A percentile compares a stretch with the other conserved stretches of the same genome.
These are phyloP conservation scores for Epichloe glyceriae DNA, from an alignment of 2,329 filamentous ascomycete species.

Conservation along the genomic window DNA sequence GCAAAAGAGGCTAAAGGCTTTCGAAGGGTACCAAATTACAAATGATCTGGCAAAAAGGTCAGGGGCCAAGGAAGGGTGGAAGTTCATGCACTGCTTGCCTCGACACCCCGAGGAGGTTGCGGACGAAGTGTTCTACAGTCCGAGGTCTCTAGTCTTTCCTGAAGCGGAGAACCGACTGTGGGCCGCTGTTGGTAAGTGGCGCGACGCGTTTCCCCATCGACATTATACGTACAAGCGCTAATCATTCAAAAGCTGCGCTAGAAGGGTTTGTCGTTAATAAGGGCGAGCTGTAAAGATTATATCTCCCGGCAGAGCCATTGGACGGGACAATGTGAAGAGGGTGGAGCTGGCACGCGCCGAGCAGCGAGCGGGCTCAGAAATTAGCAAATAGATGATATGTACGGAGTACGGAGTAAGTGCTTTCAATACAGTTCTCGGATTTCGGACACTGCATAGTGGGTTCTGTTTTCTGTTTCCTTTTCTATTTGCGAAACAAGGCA, in stretches of 20 bases:
- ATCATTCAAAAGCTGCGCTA: conserved; percentile 43
- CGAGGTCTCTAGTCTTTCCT: conserved; percentile 74
- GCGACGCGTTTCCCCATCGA: neutral
- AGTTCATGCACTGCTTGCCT: conserved; percentile 97
- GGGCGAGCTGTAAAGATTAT: conserved; percentile 47
- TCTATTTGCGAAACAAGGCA: too few relatives aligned
- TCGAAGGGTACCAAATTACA: conserved; percentile 84
- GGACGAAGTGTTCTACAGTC: conserved; percentile 88
- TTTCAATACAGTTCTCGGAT: too few relatives aligned
- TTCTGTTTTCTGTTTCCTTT: too few relatives aligned
- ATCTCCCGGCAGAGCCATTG: neutral
- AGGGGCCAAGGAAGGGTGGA: conserved; percentile 80
- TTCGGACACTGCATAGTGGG: too few relatives aligned
- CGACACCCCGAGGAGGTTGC: conserved; percentile 85
- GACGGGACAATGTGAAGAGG: too few relatives aligned
- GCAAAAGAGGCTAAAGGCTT: conserved; percentile 63
- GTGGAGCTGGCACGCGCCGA: too few relatives aligned
- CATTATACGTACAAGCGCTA: neutral
- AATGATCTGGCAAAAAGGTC: conserved; percentile 69
- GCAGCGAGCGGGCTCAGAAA: too few relatives aligned
- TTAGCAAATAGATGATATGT: too few relatives aligned
- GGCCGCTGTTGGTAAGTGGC: conserved; percentile 60
- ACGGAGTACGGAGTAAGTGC: neutral
- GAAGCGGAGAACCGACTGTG: conserved; percentile 93
- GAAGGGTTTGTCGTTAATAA: conserved; percentile 93